phyloP scores from a whole-genome alignment of 306 rosid species.

The Chamaecrista fasciculata region DNA sequence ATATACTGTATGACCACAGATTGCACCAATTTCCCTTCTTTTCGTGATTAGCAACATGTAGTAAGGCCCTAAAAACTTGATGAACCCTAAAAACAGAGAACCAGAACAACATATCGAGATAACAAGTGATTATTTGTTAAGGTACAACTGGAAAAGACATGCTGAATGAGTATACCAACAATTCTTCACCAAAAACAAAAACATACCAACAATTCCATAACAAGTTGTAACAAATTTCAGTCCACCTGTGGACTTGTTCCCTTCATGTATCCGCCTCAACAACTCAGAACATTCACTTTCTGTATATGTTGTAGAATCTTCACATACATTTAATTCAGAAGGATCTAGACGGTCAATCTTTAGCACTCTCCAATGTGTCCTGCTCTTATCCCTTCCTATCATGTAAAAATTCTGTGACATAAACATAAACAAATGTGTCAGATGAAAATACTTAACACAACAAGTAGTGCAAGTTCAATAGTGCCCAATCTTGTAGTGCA shows the following conservation, averaged over 20 bases:
- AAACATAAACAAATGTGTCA: conserved; percentile 20
- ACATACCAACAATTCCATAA: conserved; percentile 93
- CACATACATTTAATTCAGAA: conserved; percentile 66
- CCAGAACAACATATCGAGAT: conserved; percentile 31
- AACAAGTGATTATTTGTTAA: conserved; percentile 16
- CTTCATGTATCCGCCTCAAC: conserved; percentile 83
- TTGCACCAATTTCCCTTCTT: conserved; percentile 88
- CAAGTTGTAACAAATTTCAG: conserved; percentile 84
- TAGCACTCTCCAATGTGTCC: conserved; percentile 82
- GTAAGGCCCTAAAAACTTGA: conserved; percentile 92
- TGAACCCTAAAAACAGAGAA: conserved; percentile 56
- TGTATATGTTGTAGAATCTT: conserved; percentile 76
- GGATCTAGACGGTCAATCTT: conserved; percentile 85
- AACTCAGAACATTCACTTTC: conserved; percentile 87
- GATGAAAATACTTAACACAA: conserved; percentile 14
- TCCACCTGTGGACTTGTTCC: conserved; percentile 89
- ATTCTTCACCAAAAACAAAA: too few relatives aligned
- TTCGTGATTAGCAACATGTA: conserved; percentile 91
- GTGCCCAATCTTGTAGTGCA: neutral
- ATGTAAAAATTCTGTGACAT: conserved; percentile 79
- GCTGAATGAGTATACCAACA: conserved; percentile 58
- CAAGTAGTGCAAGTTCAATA: conserved; percentile 19
- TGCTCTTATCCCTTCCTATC: conserved; percentile 92
- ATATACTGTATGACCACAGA: conserved; percentile 84
- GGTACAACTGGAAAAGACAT: conserved; percentile 11